A percentile compares a stretch with the other conserved stretches of the same genome.
phyloP scores from a whole-genome alignment of 1,284 basidiomycete genomes.

The Cutaneotrichosporon dermatis region DNA sequence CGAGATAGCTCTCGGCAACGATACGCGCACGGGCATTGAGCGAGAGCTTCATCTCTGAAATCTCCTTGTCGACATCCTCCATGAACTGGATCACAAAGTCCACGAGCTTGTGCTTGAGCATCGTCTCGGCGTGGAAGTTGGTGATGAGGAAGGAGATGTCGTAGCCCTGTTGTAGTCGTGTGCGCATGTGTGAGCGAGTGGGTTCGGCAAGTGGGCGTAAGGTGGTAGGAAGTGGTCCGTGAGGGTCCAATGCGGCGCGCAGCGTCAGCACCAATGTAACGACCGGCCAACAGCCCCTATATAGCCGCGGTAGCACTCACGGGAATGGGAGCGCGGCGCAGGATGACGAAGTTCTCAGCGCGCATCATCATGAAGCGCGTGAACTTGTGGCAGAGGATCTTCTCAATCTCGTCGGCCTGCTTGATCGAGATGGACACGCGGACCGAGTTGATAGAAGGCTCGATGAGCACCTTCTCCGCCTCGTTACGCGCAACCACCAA shows the following conservation, averaged over 20 bases:
- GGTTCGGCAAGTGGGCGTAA: background rate
- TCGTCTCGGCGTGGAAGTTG: constrained; percentile 91
- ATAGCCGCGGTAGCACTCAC: constrained; percentile 52
- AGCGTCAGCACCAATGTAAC: no score
- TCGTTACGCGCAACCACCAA: constrained; percentile 93
- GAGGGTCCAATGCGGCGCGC: no score
- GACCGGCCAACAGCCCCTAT: no score
- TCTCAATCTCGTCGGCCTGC: constrained; percentile 98
- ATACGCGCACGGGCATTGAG: constrained; percentile 94
- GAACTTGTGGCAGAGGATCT: constrained; percentile 95
- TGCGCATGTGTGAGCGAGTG: background rate
- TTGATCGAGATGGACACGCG: constrained; percentile 96
- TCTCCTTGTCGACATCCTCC: constrained; percentile 78
- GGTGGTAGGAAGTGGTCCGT: background rate
- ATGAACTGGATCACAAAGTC: constrained; percentile 99
- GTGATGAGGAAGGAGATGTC: constrained; percentile 99
- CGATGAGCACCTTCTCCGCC: constrained; percentile 92
- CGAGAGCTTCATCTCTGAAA: constrained; percentile 60
- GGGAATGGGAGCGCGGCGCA: constrained; percentile 86
- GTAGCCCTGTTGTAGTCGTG: constrained; percentile 63
- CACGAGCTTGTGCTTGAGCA: constrained; percentile 99
- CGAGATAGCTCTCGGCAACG: constrained; percentile 69
- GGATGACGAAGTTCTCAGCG: constrained; percentile 93
- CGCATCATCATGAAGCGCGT: constrained; percentile 99
- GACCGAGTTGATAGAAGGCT: constrained; percentile 94